phyloP scores from a whole-genome alignment of 495 filamentous ascomycete species.

The Bryoglossum gracile region DNA sequence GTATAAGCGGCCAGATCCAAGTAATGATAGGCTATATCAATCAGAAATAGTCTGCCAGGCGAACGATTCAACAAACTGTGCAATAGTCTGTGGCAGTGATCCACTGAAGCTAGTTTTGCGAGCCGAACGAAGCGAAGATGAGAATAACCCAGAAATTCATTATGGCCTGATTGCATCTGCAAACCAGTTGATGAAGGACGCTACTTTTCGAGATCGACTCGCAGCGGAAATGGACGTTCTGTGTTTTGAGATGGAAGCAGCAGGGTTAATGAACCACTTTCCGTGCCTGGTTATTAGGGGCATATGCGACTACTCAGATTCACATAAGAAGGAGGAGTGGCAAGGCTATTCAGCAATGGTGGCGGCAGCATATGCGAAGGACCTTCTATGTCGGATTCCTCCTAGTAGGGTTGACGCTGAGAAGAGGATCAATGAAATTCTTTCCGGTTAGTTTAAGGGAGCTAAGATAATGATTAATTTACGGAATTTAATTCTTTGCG shows the following conservation, averaged over 20 bases:
- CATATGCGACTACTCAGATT: slow-evolving; percentile 37
- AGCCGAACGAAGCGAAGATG: slow-evolving; percentile 18
- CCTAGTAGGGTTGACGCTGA: slow-evolving; percentile 29
- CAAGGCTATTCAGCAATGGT: slow-evolving; percentile 34
- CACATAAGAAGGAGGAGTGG: slow-evolving; percentile 38
- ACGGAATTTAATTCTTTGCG: background rate
- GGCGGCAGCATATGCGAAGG: slow-evolving; percentile 28
- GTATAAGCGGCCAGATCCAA: slow-evolving; percentile 24
- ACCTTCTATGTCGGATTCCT: slow-evolving; percentile 25
- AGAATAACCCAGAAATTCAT: slow-evolving; percentile 30
- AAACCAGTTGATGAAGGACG: slow-evolving; percentile 23
- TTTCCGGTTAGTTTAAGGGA: slow-evolving; percentile 26
- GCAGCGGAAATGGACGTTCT: slow-evolving; percentile 21
- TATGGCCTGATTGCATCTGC: slow-evolving; percentile 29
- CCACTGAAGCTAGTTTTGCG: slow-evolving; percentile 24
- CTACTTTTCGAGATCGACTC: slow-evolving; percentile 12
- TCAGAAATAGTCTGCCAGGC: slow-evolving; percentile 23
- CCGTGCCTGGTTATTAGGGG: slow-evolving; percentile 33
- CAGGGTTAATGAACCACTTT: slow-evolving; percentile 34
- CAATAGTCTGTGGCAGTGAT: slow-evolving; percentile 23
- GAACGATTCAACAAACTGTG: slow-evolving; percentile 22
- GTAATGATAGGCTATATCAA: slow-evolving; percentile 32
- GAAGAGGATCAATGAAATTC: slow-evolving; percentile 28
- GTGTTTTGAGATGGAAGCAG: slow-evolving; percentile 44
- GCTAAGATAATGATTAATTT: background rate